Percentiles rank a stretch among this genome's conserved stretches.
Evolutionary conservation across 2,329 filamentous ascomycete genomes (phyloP).

Genomic region (Capronia americana): DNA sequence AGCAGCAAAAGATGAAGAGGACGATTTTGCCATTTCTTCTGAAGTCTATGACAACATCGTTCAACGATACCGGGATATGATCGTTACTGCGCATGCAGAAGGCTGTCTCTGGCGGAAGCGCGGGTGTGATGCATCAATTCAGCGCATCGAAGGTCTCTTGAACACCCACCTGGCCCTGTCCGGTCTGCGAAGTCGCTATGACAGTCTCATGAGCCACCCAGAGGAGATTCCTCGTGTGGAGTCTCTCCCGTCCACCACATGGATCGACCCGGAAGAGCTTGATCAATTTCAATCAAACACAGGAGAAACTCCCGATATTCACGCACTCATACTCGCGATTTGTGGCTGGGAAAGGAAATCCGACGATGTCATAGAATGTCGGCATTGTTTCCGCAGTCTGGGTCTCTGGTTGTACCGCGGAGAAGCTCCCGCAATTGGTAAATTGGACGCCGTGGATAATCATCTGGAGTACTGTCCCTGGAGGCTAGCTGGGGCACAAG

Average conservation of each 20-base stretch:
- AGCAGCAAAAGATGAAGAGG: slow-evolving; percentile 48
- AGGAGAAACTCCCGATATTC: slow-evolving; percentile 52
- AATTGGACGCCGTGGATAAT: slow-evolving; percentile 72
- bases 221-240: slow-evolving; percentile 51
- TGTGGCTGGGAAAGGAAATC: slow-evolving; percentile 74
- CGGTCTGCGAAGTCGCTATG: slow-evolving; percentile 68
- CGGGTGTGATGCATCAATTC: slow-evolving; percentile 81
- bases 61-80: slow-evolving; percentile 74
- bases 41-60: slow-evolving; percentile 69
- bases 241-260: slow-evolving; percentile 56
- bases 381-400: slow-evolving; percentile 83
- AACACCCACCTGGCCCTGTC: slow-evolving; percentile 66
- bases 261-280: slow-evolving; percentile 41
- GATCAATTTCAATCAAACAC: slow-evolving; percentile 39
- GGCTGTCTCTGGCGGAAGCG: slow-evolving; percentile 84
- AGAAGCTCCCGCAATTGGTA: slow-evolving; percentile 70
- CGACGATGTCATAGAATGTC: slow-evolving; percentile 73
- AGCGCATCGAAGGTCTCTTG: slow-evolving; percentile 66
- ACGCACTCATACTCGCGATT: slow-evolving; percentile 72
- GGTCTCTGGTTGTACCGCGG: slow-evolving; percentile 86
- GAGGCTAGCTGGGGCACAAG: slow-evolving; percentile 46
- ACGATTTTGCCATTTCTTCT: slow-evolving; percentile 27
- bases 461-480: slow-evolving; percentile 87
- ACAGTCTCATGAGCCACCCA: slow-evolving; percentile 54
- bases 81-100: slow-evolving; percentile 76